phyloP scores from a whole-genome alignment of 768 basidiomycete genomes.

The Russula sp. region DNA sequence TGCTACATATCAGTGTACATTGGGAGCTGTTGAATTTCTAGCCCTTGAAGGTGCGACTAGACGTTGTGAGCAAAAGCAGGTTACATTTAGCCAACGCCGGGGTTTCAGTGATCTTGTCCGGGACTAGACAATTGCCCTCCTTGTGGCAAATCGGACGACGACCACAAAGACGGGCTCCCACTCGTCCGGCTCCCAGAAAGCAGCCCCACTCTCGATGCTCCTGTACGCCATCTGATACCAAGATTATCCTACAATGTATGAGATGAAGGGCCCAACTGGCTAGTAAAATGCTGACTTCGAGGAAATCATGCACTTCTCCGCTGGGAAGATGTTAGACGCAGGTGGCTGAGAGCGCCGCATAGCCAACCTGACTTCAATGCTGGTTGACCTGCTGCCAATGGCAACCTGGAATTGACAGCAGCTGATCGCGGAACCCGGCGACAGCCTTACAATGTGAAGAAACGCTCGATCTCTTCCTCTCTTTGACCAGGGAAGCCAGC shows the following conservation, averaged over 20 bases:
- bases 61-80: neutral
- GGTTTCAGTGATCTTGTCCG: too few relatives aligned
- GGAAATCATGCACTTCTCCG: constrained; percentile 83
- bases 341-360: constrained; percentile 28
- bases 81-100: too few relatives aligned
- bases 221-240: constrained; percentile 59
- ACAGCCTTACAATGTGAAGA: constrained; percentile 76
- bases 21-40: neutral
- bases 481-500: constrained; percentile 93
- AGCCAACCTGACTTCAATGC: constrained; percentile 75
- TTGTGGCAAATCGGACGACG: neutral
- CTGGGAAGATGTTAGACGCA: constrained; percentile 32
- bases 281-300: constrained; percentile 42
- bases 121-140: too few relatives aligned
- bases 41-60: too few relatives aligned
- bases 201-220: neutral
- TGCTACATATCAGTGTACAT: neutral
- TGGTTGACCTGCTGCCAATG: constrained; percentile 96
- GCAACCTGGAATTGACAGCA: constrained; percentile 48
- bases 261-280: neutral
- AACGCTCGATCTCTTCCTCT: constrained; percentile 74
- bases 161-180: constrained; percentile 1
- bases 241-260: constrained; percentile 41
- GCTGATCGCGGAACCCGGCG: neutral
- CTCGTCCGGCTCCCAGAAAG: neutral